Conservation (phyloP, 164 flowering plant genomes). For the grape (Vitis vinifera) region DNA sequence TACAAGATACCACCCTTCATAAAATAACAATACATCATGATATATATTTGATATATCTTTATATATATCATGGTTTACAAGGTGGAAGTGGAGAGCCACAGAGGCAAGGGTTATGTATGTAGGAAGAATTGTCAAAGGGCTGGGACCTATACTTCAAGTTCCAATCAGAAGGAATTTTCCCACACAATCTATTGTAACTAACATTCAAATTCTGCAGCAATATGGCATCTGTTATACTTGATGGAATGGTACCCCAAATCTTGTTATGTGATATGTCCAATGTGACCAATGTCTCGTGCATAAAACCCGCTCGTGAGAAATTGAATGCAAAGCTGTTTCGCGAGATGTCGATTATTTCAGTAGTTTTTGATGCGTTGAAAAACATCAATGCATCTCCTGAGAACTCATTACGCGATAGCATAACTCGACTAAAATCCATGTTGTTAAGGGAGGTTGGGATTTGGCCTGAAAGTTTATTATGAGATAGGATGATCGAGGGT, state of each 20-base stretch:
- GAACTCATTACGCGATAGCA: no score
- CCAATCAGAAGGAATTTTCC: slow-evolving; percentile 9
- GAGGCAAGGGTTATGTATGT: not conserved
- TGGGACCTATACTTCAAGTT: slow-evolving; percentile 7
- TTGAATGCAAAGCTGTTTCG: slow-evolving; percentile 12
- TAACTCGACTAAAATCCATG: not conserved
- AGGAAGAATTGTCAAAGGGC: slow-evolving; percentile 9
- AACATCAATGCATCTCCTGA: no score
- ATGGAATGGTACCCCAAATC: slow-evolving; percentile 9
- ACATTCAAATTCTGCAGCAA: slow-evolving; percentile 10
- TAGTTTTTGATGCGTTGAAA: no score
- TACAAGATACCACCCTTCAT: no score
- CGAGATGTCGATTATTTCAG: slow-evolving; percentile 1
- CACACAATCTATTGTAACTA: slow-evolving; percentile 14
- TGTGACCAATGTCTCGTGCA: slow-evolving; percentile 3
- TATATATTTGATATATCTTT: no score
- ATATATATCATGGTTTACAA: not conserved
- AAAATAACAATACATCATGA: no score
- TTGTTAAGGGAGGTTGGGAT: not conserved
- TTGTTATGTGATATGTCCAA: slow-evolving; percentile 15
- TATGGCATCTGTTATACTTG: slow-evolving; percentile 4
- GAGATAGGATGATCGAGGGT: not conserved
- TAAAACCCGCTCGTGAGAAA: slow-evolving; percentile 5
- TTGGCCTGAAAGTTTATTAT: slow-evolving; percentile 3
- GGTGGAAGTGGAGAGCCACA: slow-evolving; percentile 4